Percentiles rank a stretch among this genome's conserved stretches.
Evolutionary conservation across 2,329 filamentous ascomycete genomes (phyloP).

Genomic region (Pezicula rhizophila): DNA sequence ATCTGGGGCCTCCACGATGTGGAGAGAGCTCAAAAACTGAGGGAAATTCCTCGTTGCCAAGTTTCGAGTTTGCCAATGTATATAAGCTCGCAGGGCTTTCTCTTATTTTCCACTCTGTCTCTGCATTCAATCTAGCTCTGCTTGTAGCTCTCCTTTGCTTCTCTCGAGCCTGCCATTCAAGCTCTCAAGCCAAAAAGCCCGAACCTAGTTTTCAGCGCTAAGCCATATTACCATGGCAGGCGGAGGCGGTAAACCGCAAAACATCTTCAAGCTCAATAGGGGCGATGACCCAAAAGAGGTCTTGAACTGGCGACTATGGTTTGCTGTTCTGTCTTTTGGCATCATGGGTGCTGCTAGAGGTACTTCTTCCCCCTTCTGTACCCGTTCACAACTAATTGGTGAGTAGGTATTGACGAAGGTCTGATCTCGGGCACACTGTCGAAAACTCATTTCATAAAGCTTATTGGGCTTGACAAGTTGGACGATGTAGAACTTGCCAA

Average conservation of each 20-base stretch:
- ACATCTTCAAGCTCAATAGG: conserved; percentile 59
- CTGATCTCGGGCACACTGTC: conserved; percentile 68
- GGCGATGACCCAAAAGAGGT: conserved; percentile 62
- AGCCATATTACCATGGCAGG: conserved; percentile 36
- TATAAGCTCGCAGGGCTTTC: not conserved
- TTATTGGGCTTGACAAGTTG: conserved; percentile 52
- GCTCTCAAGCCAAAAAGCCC: not conserved
- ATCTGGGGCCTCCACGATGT: not conserved
- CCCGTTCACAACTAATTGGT: not conserved
- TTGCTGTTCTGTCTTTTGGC: conserved; percentile 67
- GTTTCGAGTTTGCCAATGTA: not conserved
- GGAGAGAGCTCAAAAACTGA: not conserved
- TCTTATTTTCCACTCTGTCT: not conserved
- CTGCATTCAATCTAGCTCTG: not conserved
- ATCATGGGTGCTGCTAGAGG: conserved; percentile 73
- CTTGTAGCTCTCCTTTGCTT: not conserved
- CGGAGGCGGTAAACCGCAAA: conserved; percentile 49
- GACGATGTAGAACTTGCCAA: conserved; percentile 50
- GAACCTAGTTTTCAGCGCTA: too few relatives aligned
- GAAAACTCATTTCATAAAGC: conserved; percentile 55
- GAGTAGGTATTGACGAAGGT: conserved; percentile 62
- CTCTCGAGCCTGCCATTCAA: not conserved
- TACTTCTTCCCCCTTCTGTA: not conserved
- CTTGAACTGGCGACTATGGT: conserved; percentile 76
- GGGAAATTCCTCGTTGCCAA: not conserved